Percentiles rank a stretch among this genome's conserved stretches.
phyloP scores from a whole-genome alignment of 305 asterid species.

The Striga hermonthica region DNA sequence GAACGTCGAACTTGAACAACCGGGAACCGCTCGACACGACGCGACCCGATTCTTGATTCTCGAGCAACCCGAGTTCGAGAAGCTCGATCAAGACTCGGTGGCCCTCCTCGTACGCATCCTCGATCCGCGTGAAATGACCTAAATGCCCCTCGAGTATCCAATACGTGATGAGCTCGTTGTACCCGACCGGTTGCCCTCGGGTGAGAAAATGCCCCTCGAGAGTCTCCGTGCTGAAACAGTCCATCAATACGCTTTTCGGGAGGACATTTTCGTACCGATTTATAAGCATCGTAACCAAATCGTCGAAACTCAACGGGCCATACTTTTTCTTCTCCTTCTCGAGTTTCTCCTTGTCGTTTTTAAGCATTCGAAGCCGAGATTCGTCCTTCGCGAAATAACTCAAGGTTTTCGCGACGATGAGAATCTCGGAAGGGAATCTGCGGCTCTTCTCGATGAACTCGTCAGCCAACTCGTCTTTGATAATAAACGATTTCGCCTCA shows the following conservation, averaged over 20 bases:
- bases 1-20: conserved; percentile 17
- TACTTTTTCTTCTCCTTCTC: conserved; percentile 5
- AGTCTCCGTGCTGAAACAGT: conserved; percentile 31
- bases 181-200: conserved; percentile 31
- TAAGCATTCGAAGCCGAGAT: conserved; percentile 26
- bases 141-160: conserved; percentile 54
- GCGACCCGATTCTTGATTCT: conserved; percentile 33
- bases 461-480: conserved; percentile 19
- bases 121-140: conserved; percentile 33
- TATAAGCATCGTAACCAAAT: conserved; percentile 21
- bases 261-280: conserved; percentile 22
- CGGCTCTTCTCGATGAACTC: conserved; percentile 30
- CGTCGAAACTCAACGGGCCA: not conserved
- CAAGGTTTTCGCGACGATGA: conserved; percentile 37
- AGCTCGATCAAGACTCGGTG: conserved; percentile 46
- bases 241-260: conserved; percentile 37
- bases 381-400: conserved; percentile 6
- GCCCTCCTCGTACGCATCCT: conserved; percentile 39
- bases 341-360: conserved; percentile 15
- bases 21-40: conserved; percentile 21
- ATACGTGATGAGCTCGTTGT: conserved; percentile 42
- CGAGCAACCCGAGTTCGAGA: conserved; percentile 36
- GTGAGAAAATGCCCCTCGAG: conserved; percentile 32
- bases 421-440: conserved; percentile 33
- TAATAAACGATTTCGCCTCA: conserved; percentile 11